phyloP scores from a whole-genome alignment of 345 rosid genomes.

The Tarenaya hassleriana region DNA sequence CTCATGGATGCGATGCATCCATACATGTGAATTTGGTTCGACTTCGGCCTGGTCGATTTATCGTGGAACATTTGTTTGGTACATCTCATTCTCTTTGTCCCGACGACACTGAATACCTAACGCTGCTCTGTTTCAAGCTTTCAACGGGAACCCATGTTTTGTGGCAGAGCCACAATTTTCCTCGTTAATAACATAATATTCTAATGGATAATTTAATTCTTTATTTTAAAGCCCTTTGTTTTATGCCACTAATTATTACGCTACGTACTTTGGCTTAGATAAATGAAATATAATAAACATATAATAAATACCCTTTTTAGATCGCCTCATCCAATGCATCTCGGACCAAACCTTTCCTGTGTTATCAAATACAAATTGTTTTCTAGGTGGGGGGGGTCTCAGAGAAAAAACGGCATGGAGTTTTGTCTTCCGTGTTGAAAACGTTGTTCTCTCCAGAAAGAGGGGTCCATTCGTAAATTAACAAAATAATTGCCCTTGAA shows the following conservation, averaged over 20 bases:
- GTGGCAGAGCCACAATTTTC: slow-evolving; percentile 30
- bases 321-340: neutral
- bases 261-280: too few relatives aligned
- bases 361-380: neutral
- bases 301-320: too few relatives aligned
- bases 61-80: too few relatives aligned
- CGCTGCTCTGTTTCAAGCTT: slow-evolving; percentile 1
- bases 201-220: too few relatives aligned
- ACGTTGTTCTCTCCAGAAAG: neutral
- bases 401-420: slow-evolving; percentile 10
- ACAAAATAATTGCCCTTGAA: neutral
- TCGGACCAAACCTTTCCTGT: too few relatives aligned
- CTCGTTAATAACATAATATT: too few relatives aligned
- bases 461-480: neutral
- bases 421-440: neutral
- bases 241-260: slow-evolving; percentile 1
- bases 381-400: neutral
- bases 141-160: slow-evolving; percentile 30
- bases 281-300: too few relatives aligned
- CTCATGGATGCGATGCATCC: too few relatives aligned
- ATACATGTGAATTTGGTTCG: too few relatives aligned
- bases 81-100: slow-evolving; percentile 23
- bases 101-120: slow-evolving; percentile 30
- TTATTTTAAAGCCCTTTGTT: slow-evolving; percentile 11
- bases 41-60: too few relatives aligned